A percentile compares a stretch with the other conserved stretches of the same genome.
Evolutionary conservation across 225 moss, liverwort and hornwort species (phyloP).

Genomic region (Marchantia polymorpha): DNA sequence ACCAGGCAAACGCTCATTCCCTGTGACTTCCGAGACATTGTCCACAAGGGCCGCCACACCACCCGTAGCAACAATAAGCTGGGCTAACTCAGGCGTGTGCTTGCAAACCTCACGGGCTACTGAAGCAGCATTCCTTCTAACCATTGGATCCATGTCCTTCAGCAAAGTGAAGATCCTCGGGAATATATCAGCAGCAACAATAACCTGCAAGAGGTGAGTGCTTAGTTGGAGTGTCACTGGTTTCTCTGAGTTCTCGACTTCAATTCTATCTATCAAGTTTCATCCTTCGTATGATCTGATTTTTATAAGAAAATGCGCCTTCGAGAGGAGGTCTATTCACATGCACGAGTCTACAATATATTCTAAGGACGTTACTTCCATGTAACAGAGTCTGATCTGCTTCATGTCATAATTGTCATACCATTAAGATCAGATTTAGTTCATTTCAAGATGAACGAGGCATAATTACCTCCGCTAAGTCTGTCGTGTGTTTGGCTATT

Average conservation of each 20-base stretch:
- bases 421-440: too few species aligned
- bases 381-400: not conserved
- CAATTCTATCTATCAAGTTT: not conserved
- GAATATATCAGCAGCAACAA: conserved; percentile 65
- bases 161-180: conserved; percentile 78
- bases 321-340: not conserved
- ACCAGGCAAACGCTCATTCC: conserved; percentile 92
- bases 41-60: conserved; percentile 87
- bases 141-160: conserved; percentile 72
- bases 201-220: conserved; percentile 41
- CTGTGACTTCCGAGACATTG: conserved; percentile 81
- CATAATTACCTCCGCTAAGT: conserved; percentile 68
- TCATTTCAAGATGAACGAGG: not conserved
- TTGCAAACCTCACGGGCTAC: conserved; percentile 88
- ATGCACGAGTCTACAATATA: too few species aligned
- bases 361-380: too few species aligned
- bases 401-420: too few species aligned
- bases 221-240: not conserved
- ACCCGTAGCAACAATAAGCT: conserved; percentile 60
- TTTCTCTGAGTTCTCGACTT: too few species aligned
- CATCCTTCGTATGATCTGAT: not conserved
- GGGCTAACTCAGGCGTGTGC: conserved; percentile 69
- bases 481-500: conserved; percentile 76
- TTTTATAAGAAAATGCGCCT: not conserved
- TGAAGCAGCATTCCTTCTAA: conserved; percentile 74